These are phyloP conservation scores for Fusarium decemcellulare DNA, from an alignment of 2,329 filamentous ascomycete species.

Conservation along the genomic window DNA sequence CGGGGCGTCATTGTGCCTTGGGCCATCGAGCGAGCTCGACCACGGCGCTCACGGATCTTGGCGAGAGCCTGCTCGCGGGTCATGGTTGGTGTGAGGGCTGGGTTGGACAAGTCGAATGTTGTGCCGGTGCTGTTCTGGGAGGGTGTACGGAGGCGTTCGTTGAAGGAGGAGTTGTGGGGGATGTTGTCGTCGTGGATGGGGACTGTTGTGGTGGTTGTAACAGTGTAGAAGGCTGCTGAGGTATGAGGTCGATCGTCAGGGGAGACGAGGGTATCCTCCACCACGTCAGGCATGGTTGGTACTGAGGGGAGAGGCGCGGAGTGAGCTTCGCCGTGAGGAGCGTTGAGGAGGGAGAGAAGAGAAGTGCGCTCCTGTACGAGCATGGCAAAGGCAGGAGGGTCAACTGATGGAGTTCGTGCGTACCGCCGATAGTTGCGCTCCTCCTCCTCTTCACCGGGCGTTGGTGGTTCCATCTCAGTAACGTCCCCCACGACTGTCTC, in stretches of 20 bases:
- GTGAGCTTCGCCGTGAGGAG: conserved; percentile 59
- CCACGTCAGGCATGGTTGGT: conserved; percentile 51
- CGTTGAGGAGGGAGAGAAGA: conserved; percentile 73
- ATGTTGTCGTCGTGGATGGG: conserved; percentile 63
- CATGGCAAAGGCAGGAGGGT: conserved; percentile 72
- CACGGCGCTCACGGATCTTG: conserved; percentile 80
- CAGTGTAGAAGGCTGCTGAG: conserved; percentile 61
- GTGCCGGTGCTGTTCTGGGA: conserved; percentile 53
- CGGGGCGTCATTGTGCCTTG: conserved; percentile 70
- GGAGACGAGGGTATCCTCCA: conserved; percentile 35
- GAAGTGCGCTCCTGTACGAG: conserved; percentile 69
- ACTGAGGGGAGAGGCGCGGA: conserved; percentile 55
- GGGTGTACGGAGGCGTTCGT: conserved; percentile 61
- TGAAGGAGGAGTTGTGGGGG: conserved; percentile 57
- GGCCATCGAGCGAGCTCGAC: conserved; percentile 78
- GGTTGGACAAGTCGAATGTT: conserved; percentile 68
- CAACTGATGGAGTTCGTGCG: conserved; percentile 73
- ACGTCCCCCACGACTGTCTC: conserved; percentile 38
- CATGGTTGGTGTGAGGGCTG: conserved; percentile 75
- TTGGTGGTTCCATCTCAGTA: conserved; percentile 48
- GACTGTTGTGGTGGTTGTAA: conserved; percentile 66
- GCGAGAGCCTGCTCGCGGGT: conserved; percentile 82
- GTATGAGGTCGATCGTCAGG: conserved; percentile 60
- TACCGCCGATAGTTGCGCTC: conserved; percentile 58
- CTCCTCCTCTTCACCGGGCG: conserved; percentile 47